Evolutionary conservation across 2,329 filamentous ascomycete species (phyloP).

Genomic region (Magnaporthiopsis poae): DNA sequence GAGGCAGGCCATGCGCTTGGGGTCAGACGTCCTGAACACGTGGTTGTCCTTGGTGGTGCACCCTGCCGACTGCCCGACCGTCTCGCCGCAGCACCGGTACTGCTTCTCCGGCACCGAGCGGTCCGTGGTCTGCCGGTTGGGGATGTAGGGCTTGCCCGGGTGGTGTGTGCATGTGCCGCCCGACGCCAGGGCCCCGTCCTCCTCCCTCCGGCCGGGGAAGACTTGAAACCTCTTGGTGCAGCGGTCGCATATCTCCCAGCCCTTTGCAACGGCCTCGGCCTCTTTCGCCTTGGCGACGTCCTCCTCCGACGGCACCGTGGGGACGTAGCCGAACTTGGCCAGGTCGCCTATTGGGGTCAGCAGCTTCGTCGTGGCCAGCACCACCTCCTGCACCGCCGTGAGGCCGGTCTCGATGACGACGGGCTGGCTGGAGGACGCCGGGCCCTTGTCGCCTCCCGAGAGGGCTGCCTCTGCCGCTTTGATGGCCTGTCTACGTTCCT

Average conservation of each 20-base stretch:
- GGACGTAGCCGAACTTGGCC: slow-evolving; percentile 66
- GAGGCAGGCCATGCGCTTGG: slow-evolving; percentile 64
- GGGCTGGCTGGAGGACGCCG: slow-evolving; percentile 4
- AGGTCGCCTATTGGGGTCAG: slow-evolving; percentile 55
- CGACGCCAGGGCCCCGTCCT: slow-evolving; percentile 65
- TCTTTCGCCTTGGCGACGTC: slow-evolving; percentile 58
- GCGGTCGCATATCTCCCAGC: slow-evolving; percentile 82
- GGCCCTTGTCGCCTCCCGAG: background rate
- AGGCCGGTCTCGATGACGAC: slow-evolving; percentile 57
- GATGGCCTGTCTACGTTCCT: slow-evolving; percentile 34
- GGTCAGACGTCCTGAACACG: slow-evolving; percentile 75
- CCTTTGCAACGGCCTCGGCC: slow-evolving; percentile 56
- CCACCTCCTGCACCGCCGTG: slow-evolving; percentile 55
- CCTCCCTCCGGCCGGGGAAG: slow-evolving; percentile 71
- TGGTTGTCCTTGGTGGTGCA: slow-evolving; percentile 65
- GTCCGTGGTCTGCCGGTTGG: slow-evolving; percentile 41
- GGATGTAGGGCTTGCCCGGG: slow-evolving; percentile 58
- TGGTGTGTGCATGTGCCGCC: slow-evolving; percentile 76
- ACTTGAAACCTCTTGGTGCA: slow-evolving; percentile 82
- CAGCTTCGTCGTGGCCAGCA: slow-evolving; percentile 48
- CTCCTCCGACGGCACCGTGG: slow-evolving; percentile 50
- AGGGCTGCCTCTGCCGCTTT: background rate
- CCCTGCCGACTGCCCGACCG: slow-evolving; percentile 60
- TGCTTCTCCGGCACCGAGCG: slow-evolving; percentile 48
- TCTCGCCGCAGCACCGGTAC: slow-evolving; percentile 71